Evolutionary conservation across 805 yeast species (phyloP).

Genomic region (Lipomyces sp.): DNA sequence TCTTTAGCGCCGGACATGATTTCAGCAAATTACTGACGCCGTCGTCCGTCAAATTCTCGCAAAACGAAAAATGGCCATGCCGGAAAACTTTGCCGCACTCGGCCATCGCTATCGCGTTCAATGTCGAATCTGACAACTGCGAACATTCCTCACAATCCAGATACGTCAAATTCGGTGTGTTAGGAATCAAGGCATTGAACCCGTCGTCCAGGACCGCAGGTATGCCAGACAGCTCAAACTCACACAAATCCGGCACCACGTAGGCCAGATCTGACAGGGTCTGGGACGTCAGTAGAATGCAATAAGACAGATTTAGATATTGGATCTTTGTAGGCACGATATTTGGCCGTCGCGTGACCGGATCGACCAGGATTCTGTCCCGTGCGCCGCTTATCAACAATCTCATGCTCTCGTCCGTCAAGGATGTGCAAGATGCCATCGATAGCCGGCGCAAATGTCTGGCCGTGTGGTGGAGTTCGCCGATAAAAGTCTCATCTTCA

Average conservation of each 20-base stretch:
- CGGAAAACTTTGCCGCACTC: constrained; percentile 13
- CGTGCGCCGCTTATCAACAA: constrained; percentile 21
- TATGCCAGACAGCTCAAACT: constrained; percentile 19
- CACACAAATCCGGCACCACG: constrained; percentile 22
- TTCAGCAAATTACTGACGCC: constrained; percentile 17
- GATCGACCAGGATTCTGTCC: constrained; percentile 12
- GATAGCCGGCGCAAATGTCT: constrained; percentile 17
- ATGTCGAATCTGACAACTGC: constrained; percentile 21
- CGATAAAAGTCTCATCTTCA: constrained; percentile 16
- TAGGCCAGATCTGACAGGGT: constrained; percentile 13
- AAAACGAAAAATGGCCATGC: constrained; percentile 27
- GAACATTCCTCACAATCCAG: constrained; percentile 33
- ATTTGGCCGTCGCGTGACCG: constrained; percentile 8
- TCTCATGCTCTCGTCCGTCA: constrained; percentile 21
- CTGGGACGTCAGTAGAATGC: constrained; percentile 21
- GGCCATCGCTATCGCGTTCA: constrained; percentile 9
- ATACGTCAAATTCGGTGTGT: constrained; percentile 12
- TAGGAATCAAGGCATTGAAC: constrained; percentile 16
- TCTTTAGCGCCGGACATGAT: constrained; percentile 16
- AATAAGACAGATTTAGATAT: constrained; percentile 19
- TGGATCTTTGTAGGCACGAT: constrained; percentile 11
- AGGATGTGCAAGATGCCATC: constrained; percentile 16
- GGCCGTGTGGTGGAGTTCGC: constrained; percentile 14
- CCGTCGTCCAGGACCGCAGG: constrained; percentile 19
- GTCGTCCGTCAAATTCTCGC: constrained; percentile 20